Evolutionary conservation across 2,329 filamentous ascomycete genomes (phyloP), one percentile per base, ranked within the genome.

Genomic region (Beauveria asiatica): DNA sequence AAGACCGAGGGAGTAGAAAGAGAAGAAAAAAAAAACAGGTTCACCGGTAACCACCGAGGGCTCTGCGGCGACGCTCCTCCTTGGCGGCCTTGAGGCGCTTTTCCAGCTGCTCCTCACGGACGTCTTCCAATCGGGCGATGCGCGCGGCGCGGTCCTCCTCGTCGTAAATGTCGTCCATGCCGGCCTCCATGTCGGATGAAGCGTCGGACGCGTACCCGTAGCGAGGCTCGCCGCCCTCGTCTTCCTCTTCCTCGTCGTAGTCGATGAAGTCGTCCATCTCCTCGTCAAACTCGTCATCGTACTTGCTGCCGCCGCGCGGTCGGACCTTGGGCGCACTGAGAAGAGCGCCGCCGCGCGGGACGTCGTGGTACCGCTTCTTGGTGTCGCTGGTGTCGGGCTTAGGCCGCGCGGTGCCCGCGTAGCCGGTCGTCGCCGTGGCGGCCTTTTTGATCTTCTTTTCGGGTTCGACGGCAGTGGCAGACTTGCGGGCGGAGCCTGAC

Each of bases 121-220:
- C 76, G 66, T 92, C 89, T 69, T 92, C 89, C 51, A 80, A 79
- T 49, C 82, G 82, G 25, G 88, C 89, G 59, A 80, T 77, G 33
- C 76, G 73, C 62, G 86, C 81, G 2, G 88, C 87, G 54, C 75
- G 69, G 51, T 78, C 75, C 70, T 93, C 89, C 70, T 93, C 89
- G 41, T 80, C 76, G 62, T 91, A 87, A 57, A 92, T 83, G 65
- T 92, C 88, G 62, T 86, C 86, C 42, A 87, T 70, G 39, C 87
- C 88, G 2, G 87, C 89, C 70, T 92, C 88, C 87, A 92, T 92
- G 66, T 90, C 89, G 6, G 87, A 90, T 5, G 86, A 88, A 6
- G 70, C 83, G 59, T 88, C 87, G 0, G 84, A 86, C 3, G 77
- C 80, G 64, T 89, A 87, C 52, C 77, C 78, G 62, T 82, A 80